These are phyloP conservation scores for Otatea glauca DNA, from an alignment of 176 grass and related monocot genomes.

Conservation along the genomic window DNA sequence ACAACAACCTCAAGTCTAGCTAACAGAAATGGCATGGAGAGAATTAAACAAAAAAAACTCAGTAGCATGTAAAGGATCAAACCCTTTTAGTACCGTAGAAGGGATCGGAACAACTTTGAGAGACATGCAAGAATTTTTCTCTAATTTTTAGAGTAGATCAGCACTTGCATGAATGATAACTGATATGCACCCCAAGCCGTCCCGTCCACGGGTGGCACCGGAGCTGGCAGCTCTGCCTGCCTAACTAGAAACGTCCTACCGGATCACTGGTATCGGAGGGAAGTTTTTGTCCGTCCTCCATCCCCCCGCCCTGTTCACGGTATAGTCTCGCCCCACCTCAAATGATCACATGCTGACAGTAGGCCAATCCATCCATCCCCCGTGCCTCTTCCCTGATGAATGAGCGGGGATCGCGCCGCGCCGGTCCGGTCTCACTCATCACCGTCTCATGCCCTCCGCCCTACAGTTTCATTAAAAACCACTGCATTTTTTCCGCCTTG, in stretches of 20 bases:
- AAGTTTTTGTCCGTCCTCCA: constrained; percentile 28
- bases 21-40: no score
- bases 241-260: constrained; percentile 38
- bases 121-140: no score
- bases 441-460: background rate
- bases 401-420: background rate
- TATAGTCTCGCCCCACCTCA: background rate
- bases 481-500: background rate
- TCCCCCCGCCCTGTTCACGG: constrained; percentile 17
- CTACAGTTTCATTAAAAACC: background rate
- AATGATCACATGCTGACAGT: constrained; percentile 33
- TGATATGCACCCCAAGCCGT: background rate
- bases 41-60: no score
- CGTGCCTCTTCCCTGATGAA: background rate
- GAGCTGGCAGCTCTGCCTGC: background rate
- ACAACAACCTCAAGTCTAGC: no score
- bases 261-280: constrained; percentile 43
- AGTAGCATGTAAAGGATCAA: no score
- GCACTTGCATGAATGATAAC: background rate
- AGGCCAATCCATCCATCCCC: background rate
- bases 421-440: background rate
- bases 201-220: background rate
- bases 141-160: background rate
- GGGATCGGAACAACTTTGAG: no score
- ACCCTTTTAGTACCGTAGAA: no score